Base-by-base conservation (phyloP, 345 rosid species). In the Schrenkiella parvula region DNA sequence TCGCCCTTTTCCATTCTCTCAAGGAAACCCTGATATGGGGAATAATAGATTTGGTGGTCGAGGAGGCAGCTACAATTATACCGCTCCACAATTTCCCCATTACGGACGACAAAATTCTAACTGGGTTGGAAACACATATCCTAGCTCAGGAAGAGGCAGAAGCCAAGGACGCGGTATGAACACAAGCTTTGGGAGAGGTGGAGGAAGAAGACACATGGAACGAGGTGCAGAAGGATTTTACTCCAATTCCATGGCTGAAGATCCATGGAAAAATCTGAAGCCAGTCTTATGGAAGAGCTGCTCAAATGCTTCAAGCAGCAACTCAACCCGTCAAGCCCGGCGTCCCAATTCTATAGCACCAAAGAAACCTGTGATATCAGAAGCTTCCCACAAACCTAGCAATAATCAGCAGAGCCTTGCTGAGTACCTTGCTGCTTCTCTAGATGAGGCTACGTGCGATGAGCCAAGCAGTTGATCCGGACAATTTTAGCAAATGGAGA, bases 401-500 rank as follows among this genome's bases (percentile, higher is more conserved):
- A 78, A 43, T 70, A 77, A 84, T 51, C 78, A 78, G 74, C 84
- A 71, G 56, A 86, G 87, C 81, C 96, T 93, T 54, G 93, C 98
- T 41, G 92, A 89, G 54, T 93, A 83, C 77, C 96, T 93, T 52
- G 90, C 97, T 71, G 84, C 92, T 61, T 82, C 93, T 41, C 80
- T 90, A 60, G 80, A 87, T 56, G 92, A 90, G 73, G 86, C 86
- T 22, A 54, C 71, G 18, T 73, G 76, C 8, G 78, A 80, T 63
- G 53, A 71, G 15, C 35, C 79, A 46, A 78, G 72, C 65, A 70
- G 54, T 14, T 84, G 72, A 82, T 56, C 48, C 14, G 44, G 47
- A 21, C 18, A 46, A 21, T 26, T 37, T 39, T 22, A 35, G 57
- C 14, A n/a, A 61, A 35, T 52, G 38, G 43, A 15, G 39, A 38